Evolutionary conservation across 768 basidiomycete species (phyloP).

Genomic region (Vararia minispora): DNA sequence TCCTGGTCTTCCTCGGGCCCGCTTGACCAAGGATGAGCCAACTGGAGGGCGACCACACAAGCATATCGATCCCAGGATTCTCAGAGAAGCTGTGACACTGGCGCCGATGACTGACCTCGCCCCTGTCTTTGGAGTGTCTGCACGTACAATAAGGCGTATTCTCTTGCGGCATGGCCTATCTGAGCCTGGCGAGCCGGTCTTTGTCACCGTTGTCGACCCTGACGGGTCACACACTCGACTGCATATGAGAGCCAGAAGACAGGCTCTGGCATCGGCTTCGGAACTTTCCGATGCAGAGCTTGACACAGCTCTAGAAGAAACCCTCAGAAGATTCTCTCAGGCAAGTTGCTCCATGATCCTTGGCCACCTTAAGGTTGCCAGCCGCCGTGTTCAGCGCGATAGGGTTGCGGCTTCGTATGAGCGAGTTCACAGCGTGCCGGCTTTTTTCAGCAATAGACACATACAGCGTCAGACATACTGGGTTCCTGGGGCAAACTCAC

Average conservation of each 20-base stretch:
- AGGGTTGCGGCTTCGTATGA: conserved; percentile 10
- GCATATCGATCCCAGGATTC: conserved; percentile 19
- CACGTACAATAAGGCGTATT: conserved; percentile 14
- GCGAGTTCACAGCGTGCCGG: conserved; percentile 14
- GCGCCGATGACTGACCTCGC: conserved; percentile 14
- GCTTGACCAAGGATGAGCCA: conserved; percentile 4
- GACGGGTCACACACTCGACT: conserved; percentile 1
- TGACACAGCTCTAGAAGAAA: conserved; percentile 3
- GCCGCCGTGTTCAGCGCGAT: conserved; percentile 10
- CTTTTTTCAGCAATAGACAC: conserved; percentile 9
- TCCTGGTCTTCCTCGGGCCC: neutral
- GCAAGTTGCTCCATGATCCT: conserved; percentile 14
- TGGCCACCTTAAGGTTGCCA: conserved; percentile 9
- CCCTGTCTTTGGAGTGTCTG: neutral
- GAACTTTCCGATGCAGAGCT: conserved; percentile 6
- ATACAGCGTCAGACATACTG: conserved; percentile 12
- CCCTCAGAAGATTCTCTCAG: conserved; percentile 12
- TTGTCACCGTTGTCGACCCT: neutral
- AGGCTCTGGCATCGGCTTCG: conserved; percentile 7
- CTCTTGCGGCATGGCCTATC: conserved; percentile 13
- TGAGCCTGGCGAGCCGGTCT: conserved; percentile 13
- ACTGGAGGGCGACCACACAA: conserved; percentile 19
- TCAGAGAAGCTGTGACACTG: conserved; percentile 14
- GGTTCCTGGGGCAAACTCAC: conserved; percentile 15
- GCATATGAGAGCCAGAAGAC: neutral